phyloP scores from a whole-genome alignment of 2,329 filamentous ascomycete species.

The Scytalidium lignicola region DNA sequence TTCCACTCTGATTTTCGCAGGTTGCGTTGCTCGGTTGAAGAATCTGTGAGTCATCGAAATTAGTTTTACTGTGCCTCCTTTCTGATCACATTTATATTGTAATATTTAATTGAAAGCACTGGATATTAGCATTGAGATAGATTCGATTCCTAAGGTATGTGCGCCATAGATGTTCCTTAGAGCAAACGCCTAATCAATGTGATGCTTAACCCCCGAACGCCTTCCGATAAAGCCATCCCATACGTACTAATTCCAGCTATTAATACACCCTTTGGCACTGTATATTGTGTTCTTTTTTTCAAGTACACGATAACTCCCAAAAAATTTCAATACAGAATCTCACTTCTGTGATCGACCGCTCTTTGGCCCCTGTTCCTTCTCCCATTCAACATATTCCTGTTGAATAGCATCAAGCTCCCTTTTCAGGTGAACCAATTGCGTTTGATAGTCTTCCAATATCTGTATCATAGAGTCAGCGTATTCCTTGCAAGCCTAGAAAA shows the following conservation, averaged over 20 bases:
- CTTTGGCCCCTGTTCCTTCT: slow-evolving; percentile 31
- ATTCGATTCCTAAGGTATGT: too few relatives aligned
- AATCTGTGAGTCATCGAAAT: too few relatives aligned
- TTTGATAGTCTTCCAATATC: slow-evolving; percentile 78
- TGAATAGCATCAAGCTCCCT: slow-evolving; percentile 52
- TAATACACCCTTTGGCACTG: neutral
- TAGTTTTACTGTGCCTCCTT: too few relatives aligned
- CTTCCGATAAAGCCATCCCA: neutral
- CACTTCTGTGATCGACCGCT: neutral
- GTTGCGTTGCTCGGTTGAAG: neutral
- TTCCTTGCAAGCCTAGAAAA: slow-evolving; percentile 13
- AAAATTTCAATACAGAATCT: neutral
- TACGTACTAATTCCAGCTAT: neutral
- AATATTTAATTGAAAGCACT: too few relatives aligned
- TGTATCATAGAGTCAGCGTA: slow-evolving; percentile 29
- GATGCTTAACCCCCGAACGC: neutral
- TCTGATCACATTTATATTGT: too few relatives aligned
- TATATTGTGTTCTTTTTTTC: neutral
- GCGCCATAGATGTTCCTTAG: neutral
- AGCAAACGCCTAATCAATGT: neutral
- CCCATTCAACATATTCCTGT: slow-evolving; percentile 49
- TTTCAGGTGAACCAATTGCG: slow-evolving; percentile 70
- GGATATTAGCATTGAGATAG: too few relatives aligned
- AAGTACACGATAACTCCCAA: too few relatives aligned
- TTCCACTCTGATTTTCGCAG: neutral